Base-by-base conservation (phyloP, 352 stramenopile species). In the Pythium vanterpoolii region DNA sequence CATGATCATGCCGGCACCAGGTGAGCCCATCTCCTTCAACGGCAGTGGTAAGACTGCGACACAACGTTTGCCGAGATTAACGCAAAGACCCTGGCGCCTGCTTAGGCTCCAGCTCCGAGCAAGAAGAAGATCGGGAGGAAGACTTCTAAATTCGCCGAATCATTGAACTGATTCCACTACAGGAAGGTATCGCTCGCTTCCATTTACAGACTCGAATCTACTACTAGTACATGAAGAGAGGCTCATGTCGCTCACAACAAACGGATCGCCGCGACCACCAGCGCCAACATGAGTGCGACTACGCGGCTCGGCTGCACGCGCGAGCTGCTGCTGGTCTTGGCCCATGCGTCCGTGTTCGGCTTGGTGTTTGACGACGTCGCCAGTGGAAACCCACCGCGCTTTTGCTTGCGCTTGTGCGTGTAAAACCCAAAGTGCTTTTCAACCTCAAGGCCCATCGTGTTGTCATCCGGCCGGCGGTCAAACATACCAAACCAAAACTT, bases 401-500 rank as follows among this genome's bases (percentile, higher is more conserved):
- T 69, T 14, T 38, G 48, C 24, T 39, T 18, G 27, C 52, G 33
- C 8, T 55, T n/a, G 36, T 57, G 27, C 34, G 60, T 72, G 60
- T 70, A 72, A 40, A 75, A 75, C 19, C 68, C 68, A 64, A 75
- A 75, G 45, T 72, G 44, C 26, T 62, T 60, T 59, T 75, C 68
- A 8, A 65, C 60, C 18, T 72, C 64, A 1, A 63, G 16, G 9
- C 43, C 43, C 53, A 61, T 60, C n/a, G 55, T 60, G 30, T 53
- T 56, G 50, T 71, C 65, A 21, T 71, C 60, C 23, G 60, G 40
- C 19, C 65, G 69, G n/a, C 64, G 62, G 40, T 76, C 69, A 51
- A 76, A 73, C 46, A 62, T 57, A 3, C 31, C 50, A 47, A 72
- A 76, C 69, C 69, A 76, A 44, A 73, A 76, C 45, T 60, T 62